Conservation (phyloP, 352 stramenopile genomes). For the Plasmopara viticola region DNA sequence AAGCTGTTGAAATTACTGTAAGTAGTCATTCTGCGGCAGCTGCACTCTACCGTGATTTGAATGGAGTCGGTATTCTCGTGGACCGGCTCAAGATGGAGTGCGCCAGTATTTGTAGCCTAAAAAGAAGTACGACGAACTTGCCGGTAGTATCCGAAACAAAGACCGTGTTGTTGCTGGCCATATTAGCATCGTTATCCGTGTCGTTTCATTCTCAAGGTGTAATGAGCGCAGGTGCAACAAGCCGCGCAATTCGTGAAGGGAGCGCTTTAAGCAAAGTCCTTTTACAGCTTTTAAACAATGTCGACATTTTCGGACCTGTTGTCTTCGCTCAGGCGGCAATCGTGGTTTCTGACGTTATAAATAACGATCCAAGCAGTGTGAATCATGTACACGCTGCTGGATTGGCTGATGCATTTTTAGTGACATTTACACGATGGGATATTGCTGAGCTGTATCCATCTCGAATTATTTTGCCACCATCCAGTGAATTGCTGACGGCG, state of each 20-base stretch:
- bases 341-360: constrained; percentile 95
- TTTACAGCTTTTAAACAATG: constrained; percentile 85
- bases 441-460: constrained; percentile 46
- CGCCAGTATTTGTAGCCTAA: constrained; percentile 23
- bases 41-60: constrained; percentile 75
- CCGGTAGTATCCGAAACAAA: constrained; percentile 42
- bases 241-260: constrained; percentile 80
- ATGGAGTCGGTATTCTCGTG: constrained; percentile 78
- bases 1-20: constrained; percentile 79
- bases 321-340: constrained; percentile 89
- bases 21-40: constrained; percentile 62
- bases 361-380: constrained; percentile 93
- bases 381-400: constrained; percentile 91
- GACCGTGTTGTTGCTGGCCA: constrained; percentile 52
- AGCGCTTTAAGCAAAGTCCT: constrained; percentile 86
- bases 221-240: constrained; percentile 82
- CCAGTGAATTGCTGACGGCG: constrained; percentile 91
- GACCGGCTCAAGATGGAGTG: constrained; percentile 64
- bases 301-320: constrained; percentile 89
- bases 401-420: constrained; percentile 90
- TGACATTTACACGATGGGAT: constrained; percentile 84
- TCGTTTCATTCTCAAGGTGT: constrained; percentile 85
- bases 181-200: constrained; percentile 74
- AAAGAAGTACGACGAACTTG: constrained; percentile 5
- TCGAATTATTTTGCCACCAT: constrained; percentile 60